Evolutionary conservation across 1,284 basidiomycete genomes (phyloP), one percentile per base, ranked within the genome.

Genomic region (Afroboletus lepidellus): DNA sequence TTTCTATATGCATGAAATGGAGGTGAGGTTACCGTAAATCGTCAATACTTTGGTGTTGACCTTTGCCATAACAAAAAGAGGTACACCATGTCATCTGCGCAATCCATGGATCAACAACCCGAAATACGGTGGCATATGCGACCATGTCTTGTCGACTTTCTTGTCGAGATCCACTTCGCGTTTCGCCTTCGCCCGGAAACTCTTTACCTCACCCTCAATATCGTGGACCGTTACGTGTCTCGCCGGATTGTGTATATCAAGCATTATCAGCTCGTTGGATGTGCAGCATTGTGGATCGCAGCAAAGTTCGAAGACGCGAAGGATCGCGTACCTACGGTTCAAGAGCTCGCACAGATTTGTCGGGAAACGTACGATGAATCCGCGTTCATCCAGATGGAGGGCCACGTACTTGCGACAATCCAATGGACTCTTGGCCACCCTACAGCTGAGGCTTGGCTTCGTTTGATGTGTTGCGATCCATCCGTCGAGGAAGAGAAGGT

Each of bases 271-370:
- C 90, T 99, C 47, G 96, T 99, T 48, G 97, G 97, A 30, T 99
- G 97, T 66, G 93, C 96, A 13, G 94, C 97, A 20, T 81, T 99
- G 5, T 96, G 96, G 94, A 98, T 99, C 62, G 97, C 97, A 6
- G 92, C 97, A 64, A 99, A 99, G 75, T 99, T 97, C 65, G 97
- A 99, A 74, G 97, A 99, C 68, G 90, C 95, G 38, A 99, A 99
- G 75, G 96, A 99, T 69, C 92, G 94, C 55, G 94, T 99, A 2
- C 97, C 97, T 11, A 91, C 93, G 2, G 91, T 98, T 8, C 84
- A 90, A 64, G 96, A 99, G 62, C 85, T 99, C 52, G 87, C 87
- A 50, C 89, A 94, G 66, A 94, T 98, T 73, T 99, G 95, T 74
- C 92, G 89, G 63, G 89, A 92, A 62, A 92, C 92, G 1, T 98